These are phyloP conservation scores for Ophiostoma sp. DNA, from an alignment of 2,329 filamentous ascomycete genomes.

Conservation along the genomic window DNA sequence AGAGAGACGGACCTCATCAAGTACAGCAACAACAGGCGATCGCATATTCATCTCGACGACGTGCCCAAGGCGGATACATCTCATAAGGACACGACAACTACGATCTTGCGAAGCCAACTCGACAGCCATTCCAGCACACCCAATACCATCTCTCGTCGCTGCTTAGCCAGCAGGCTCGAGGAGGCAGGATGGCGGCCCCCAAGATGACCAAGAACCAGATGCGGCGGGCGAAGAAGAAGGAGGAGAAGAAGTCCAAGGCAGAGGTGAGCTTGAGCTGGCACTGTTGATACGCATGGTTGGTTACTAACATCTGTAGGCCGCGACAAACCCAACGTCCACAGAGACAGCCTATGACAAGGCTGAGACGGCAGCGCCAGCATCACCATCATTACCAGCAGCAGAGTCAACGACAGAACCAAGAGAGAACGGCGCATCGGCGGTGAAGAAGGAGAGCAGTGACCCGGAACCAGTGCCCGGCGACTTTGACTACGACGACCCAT, in stretches of 20 bases:
- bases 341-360: constrained; percentile 1
- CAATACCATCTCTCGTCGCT: not conserved
- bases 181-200: constrained; percentile 51
- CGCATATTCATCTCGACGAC: not conserved
- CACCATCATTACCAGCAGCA: constrained; percentile 7
- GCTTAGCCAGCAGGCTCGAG: constrained; percentile 7
- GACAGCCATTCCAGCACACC: not conserved
- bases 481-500: constrained; percentile 59
- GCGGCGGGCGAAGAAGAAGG: constrained; percentile 90
- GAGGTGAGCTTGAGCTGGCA: not conserved
- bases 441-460: not conserved
- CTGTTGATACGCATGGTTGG: too few species aligned
- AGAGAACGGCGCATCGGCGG: constrained; percentile 28
- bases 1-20: constrained; percentile 10
- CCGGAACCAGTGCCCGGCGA: constrained; percentile 40
- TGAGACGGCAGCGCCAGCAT: not conserved
- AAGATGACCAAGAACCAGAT: constrained; percentile 94
- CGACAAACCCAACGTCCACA: not conserved
- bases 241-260: constrained; percentile 63
- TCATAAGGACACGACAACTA: not conserved
- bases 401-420: constrained; percentile 24
- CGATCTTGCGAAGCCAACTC: too few species aligned
- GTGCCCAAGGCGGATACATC: not conserved
- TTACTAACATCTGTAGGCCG: too few species aligned
- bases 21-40: not conserved